Evolutionary conservation across 75 land plant genomes (phyloP).

Genomic region (Cupressus sempervirens): DNA sequence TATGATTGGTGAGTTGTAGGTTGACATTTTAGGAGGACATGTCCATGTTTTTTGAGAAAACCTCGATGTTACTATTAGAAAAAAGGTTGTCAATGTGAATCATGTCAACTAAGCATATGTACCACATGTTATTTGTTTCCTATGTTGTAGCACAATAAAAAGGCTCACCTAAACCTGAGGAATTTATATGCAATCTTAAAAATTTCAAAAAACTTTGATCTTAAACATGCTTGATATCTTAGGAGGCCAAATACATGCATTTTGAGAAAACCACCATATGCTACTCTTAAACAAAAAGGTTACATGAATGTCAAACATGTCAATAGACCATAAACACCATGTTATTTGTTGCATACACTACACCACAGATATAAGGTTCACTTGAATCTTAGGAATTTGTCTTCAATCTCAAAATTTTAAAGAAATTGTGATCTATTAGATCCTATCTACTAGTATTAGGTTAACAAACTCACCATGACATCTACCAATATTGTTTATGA

Average conservation of each 20-base stretch:
- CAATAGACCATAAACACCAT: not conserved
- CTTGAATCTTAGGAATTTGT: too few relatives aligned
- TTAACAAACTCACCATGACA: too few relatives aligned
- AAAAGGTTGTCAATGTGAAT: not conserved
- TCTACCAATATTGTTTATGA: too few relatives aligned
- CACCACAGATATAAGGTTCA: too few relatives aligned
- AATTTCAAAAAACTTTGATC: too few relatives aligned
- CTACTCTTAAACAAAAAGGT: not conserved
- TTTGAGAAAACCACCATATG: not conserved
- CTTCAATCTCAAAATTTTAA: too few relatives aligned
- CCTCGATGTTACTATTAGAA: not conserved
- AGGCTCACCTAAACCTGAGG: too few relatives aligned
- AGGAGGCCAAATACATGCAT: not conserved
- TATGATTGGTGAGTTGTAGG: not conserved
- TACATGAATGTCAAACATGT: not conserved
- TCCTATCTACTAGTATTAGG: too few relatives aligned
- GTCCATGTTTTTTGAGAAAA: not conserved
- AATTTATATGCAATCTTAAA: too few relatives aligned
- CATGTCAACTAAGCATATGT: not conserved
- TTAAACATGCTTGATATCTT: not conserved
- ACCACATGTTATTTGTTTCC: not conserved
- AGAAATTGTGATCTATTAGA: too few relatives aligned
- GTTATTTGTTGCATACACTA: not conserved
- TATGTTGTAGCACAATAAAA: not conserved
- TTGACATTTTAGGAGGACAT: not conserved